Evolutionary conservation across 208 protist species (phyloP), one percentile per base, ranked within the genome.

Genomic region (Leishmania mexicana): DNA sequence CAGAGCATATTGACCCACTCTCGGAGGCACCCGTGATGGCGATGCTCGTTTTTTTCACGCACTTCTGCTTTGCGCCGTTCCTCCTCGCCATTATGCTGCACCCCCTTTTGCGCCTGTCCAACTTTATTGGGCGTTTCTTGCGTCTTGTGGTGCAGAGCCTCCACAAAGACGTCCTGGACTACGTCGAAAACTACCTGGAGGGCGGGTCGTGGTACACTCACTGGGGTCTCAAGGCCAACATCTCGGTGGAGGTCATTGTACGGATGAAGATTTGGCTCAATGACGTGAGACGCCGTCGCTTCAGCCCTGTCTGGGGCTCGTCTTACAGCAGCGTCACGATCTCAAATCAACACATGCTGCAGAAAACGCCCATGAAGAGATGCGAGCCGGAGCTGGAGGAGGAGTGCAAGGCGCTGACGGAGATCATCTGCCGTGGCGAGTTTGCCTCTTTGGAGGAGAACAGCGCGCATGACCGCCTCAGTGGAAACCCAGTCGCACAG

Each of bases 61-160:
- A 90, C 79, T 78, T 95, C 45, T 79, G 89, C 53, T 93, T 95
- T 78, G 87, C 91, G 45, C 92, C 91, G 6, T 89, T 95, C 79
- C 38, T 89, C 5, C 86, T 93, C 28, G 79, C 84, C 51, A 90
- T 95, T 58, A 49, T 82, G 68, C 78, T 96, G 54, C 90, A 95
- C 78, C 90, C 90, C 19, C 82, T 94, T 57, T 82, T 96, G 65
- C 90, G 89, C 21, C 78, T 95, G 54, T 93, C 90, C 74, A 92
- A 88, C 87, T 93, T 95, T 54, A 91, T 94, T 68, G 90, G 90
- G 40, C 88, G 92, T 15, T 96, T 96, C 68, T 81, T 96, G 31
- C 91, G 91, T 5, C 85, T 94, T 7, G 90, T 96, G 0, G 86
- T 95, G 67, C 89, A 91, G 53, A 89, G 85, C n/a, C 73, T 96